Evolutionary conservation across 2,329 filamentous ascomycete genomes (phyloP).

Genomic region (Alternaria panax): DNA sequence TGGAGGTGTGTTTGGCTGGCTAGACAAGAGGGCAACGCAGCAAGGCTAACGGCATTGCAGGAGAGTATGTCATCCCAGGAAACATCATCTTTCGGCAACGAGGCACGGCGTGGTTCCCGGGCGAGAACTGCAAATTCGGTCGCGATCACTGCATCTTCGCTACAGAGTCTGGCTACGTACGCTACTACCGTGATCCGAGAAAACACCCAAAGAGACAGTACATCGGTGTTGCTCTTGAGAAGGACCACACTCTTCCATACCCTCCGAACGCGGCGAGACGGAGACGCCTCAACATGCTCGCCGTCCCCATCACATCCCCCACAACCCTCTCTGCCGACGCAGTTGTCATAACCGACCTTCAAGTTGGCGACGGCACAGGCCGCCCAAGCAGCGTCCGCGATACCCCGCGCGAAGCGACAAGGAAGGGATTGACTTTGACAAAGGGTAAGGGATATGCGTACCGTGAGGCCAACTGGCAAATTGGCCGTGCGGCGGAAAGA

Average conservation of each 20-base stretch:
- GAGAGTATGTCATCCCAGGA: constrained; percentile 91
- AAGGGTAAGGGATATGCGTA: constrained; percentile 66
- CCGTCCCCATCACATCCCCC: constrained; percentile 42
- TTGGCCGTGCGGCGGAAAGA: constrained; percentile 69
- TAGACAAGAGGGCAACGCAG: background rate
- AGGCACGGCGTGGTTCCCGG: constrained; percentile 91
- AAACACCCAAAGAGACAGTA: constrained; percentile 87
- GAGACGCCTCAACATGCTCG: constrained; percentile 77
- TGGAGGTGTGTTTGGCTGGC: constrained; percentile 65
- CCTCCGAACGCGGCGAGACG: constrained; percentile 75
- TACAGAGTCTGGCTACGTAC: constrained; percentile 85
- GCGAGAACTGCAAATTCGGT: constrained; percentile 94
- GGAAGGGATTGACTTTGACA: constrained; percentile 34
- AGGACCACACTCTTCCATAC: constrained; percentile 79
- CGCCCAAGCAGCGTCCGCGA: constrained; percentile 29
- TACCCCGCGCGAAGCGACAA: constrained; percentile 44
- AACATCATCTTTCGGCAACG: constrained; percentile 99
- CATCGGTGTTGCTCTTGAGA: constrained; percentile 91
- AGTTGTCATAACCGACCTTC: constrained; percentile 25
- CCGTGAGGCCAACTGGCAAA: constrained; percentile 71
- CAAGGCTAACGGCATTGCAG: constrained; percentile 52
- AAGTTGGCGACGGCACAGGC: constrained; percentile 10
- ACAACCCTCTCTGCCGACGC: constrained; percentile 29
- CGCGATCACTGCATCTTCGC: constrained; percentile 97
- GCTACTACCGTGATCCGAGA: constrained; percentile 90